These are phyloP conservation scores for Coniochaeta pulveracea DNA, from an alignment of 2,329 filamentous ascomycete species.

Conservation along the genomic window DNA sequence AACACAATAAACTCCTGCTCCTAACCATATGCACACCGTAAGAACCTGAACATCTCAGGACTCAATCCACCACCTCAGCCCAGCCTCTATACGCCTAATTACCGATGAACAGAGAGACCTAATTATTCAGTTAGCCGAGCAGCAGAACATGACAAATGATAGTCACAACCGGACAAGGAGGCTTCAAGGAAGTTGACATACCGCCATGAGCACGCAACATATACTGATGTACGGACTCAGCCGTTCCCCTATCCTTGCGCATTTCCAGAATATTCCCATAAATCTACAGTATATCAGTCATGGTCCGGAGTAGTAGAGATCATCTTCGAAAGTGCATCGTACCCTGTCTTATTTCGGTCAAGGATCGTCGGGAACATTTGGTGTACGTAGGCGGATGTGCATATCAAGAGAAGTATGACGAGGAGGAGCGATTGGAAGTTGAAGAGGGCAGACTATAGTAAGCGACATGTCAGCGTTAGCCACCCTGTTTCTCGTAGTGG, in stretches of 20 bases:
- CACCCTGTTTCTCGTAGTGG: no score
- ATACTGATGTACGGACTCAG: constrained; percentile 92
- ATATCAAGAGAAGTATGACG: constrained; percentile 88
- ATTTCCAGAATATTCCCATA: constrained; percentile 91
- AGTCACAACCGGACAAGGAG: background rate
- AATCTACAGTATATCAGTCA: constrained; percentile 33
- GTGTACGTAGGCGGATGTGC: constrained; percentile 90
- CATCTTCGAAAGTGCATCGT: constrained; percentile 2
- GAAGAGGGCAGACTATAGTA: constrained; percentile 95
- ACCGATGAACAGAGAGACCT: constrained; percentile 9
- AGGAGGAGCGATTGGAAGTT: constrained; percentile 96
- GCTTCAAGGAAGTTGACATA: constrained; percentile 28
- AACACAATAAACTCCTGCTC: no score
- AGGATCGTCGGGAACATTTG: constrained; percentile 81
- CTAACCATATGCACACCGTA: no score
- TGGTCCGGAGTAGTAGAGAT: background rate
- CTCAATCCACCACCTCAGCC: background rate
- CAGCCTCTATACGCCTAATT: constrained; percentile 4
- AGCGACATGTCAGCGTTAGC: no score
- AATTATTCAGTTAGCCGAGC: background rate
- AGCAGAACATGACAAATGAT: background rate
- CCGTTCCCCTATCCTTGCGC: constrained; percentile 81
- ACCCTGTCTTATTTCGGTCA: constrained; percentile 89
- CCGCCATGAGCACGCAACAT: constrained; percentile 89
- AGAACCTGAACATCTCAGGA: no score